These are phyloP conservation scores for barley (Hordeum vulgare) DNA, from an alignment of 176 grass and related monocot genomes.

Conservation along the genomic window MorexV3_pseudomolecules_assembly NC_058523.1:545899159-545899658, in stretches of 20 bases:
- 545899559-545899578: background rate
- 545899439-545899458: conserved; percentile 39
- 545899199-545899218: conserved; percentile 38
- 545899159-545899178: conserved; percentile 16
- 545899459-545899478: conserved; percentile 41
- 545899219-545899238: background rate
- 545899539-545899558: background rate
- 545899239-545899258: background rate
- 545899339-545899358: background rate
- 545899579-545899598: background rate
- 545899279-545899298: background rate
- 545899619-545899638: background rate
- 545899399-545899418: conserved; percentile 37
- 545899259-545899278: background rate
- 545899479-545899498: conserved; percentile 38
- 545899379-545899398: background rate
- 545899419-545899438: conserved; percentile 34
- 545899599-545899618: background rate
- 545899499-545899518: conserved; percentile 44
- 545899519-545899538: background rate
- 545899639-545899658: background rate
- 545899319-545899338: too few relatives aligned
- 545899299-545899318: background rate
- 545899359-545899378: background rate
- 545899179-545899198: conserved; percentile 45